Evolutionary conservation across 1,139 yeast species (phyloP), one percentile per base, ranked within the genome.

Genomic region (Kurtzmaniella quercitrusa): DNA sequence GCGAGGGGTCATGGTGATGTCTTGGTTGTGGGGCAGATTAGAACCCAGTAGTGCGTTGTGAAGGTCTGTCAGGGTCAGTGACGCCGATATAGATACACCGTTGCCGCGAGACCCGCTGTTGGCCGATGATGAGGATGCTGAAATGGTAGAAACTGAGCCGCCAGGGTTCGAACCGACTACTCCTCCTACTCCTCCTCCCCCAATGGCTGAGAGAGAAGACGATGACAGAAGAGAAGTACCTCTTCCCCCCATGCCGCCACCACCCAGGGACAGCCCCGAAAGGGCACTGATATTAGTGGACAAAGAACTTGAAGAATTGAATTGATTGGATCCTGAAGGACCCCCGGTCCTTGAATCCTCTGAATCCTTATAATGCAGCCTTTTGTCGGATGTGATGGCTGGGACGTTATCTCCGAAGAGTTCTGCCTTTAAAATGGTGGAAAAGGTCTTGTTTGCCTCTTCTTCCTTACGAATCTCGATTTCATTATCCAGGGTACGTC

Each of bases 401-500:
- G 90, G 89, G 1, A 85, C 81, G 47, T 85, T 79, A 56, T 85
- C 94, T 8, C 98, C 98, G 70, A 93, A 93, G 37, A 93, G 68
- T 60, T 93, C 99, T 25, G 95, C 89, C 55, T 88, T 86, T 37
- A 93, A 66, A 5, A 94, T 85, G 0, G 94, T 81, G 41, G 91
- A 83, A 61, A 91, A 94, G 0, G 96, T 88, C 51, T 85, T 69
- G 58, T 88, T 88, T 2, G 97, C 96, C 55, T 87, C 95, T 51
- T 83, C 85, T 55, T 82, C 88, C 55, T 81, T 75, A 48, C 85
- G 74, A 23, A 73, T 66, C 50, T 85, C 93, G 27, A 85, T 67
- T 54, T 85, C 95, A 50, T 78, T 81, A 40, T 80, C 82, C 34
- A 29, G 25, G 11, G 31, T 37, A 14, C 43, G 46, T 33, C 54